A percentile compares a stretch with the other conserved stretches of the same genome.
Conservation (phyloP, 2,329 filamentous ascomycete genomes). For the Penicillium sp. region DNA sequence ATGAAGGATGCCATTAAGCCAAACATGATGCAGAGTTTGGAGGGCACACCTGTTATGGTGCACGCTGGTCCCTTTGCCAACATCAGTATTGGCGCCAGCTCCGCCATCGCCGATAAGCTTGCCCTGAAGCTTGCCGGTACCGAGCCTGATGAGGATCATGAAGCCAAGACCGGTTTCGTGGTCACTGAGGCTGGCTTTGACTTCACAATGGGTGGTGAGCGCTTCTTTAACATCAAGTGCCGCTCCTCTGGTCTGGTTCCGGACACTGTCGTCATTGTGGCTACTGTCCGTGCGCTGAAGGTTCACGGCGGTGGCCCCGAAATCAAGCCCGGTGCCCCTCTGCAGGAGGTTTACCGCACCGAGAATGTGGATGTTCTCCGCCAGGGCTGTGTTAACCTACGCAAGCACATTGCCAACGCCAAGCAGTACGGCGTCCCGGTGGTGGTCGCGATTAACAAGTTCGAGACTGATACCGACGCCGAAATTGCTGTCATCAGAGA, state of each 20-base stretch:
- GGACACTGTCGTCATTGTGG: conserved; percentile 88
- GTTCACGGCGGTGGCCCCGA: conserved; percentile 94
- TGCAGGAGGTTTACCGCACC: conserved; percentile 80
- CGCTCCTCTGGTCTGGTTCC: conserved; percentile 84
- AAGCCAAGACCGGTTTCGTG: conserved; percentile 78
- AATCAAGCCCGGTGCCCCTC: conserved; percentile 73
- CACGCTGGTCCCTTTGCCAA: conserved; percentile 97
- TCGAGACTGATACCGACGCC: conserved; percentile 84
- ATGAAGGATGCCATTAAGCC: conserved; percentile 99
- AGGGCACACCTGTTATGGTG: conserved; percentile 94
- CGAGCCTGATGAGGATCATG: conserved; percentile 77
- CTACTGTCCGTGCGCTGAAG: conserved; percentile 90
- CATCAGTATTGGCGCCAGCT: conserved; percentile 94
- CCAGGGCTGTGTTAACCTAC: conserved; percentile 83
- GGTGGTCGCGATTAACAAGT: conserved; percentile 94
- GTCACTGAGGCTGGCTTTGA: conserved; percentile 97
- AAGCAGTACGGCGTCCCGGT: conserved; percentile 83
- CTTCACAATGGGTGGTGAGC: conserved; percentile 98
- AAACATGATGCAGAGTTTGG: conserved; percentile 95
- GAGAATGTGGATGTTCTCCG: conserved; percentile 90
- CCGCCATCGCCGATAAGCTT: conserved; percentile 86
- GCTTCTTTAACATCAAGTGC: conserved; percentile 99
- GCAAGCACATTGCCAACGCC: conserved; percentile 89
- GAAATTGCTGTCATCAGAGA: conserved; percentile 84
- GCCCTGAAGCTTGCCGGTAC: conserved; percentile 93